Percentiles rank a stretch among this genome's conserved stretches.
These are phyloP conservation scores for Stagonosporopsis cucurbitacearum DNA, from an alignment of 2,329 filamentous ascomycete genomes.

Conservation along the genomic window DNA sequence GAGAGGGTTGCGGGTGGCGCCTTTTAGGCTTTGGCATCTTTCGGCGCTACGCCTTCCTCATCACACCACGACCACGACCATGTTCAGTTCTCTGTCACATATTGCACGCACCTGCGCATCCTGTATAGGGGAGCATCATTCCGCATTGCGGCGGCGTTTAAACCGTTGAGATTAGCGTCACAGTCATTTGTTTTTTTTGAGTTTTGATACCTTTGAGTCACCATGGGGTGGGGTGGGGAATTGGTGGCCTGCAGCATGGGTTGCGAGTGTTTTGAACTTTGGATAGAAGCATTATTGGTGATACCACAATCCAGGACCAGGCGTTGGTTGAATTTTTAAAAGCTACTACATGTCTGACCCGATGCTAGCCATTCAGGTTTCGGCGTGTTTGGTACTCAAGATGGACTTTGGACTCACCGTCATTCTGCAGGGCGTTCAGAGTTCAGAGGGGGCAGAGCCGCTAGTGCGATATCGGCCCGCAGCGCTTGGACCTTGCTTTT, in stretches of 20 bases:
- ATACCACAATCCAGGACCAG: constrained; percentile 9
- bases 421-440: constrained; percentile 12
- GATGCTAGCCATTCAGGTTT: constrained; percentile 8
- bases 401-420: constrained; percentile 10
- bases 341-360: not conserved
- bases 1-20: constrained; percentile 44
- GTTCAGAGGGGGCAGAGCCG: constrained; percentile 6
- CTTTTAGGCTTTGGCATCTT: constrained; percentile 20
- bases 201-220: constrained; percentile 21
- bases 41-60: not conserved
- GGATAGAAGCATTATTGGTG: constrained; percentile 7
- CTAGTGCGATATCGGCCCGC: constrained; percentile 30
- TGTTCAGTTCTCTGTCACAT: constrained; percentile 12
- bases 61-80: not conserved
- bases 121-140: constrained; percentile 8
- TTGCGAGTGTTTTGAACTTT: not conserved
- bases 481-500: constrained; percentile 25
- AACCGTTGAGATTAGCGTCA: constrained; percentile 15
- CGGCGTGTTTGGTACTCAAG: not conserved
- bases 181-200: constrained; percentile 17
- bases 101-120: constrained; percentile 3
- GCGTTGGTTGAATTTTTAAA: not conserved
- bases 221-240: not conserved
- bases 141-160: constrained; percentile 17
- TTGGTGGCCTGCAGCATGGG: not conserved